phyloP scores from a whole-genome alignment of 2,329 filamentous ascomycete genomes.

The Alternaria tenuissima region DNA sequence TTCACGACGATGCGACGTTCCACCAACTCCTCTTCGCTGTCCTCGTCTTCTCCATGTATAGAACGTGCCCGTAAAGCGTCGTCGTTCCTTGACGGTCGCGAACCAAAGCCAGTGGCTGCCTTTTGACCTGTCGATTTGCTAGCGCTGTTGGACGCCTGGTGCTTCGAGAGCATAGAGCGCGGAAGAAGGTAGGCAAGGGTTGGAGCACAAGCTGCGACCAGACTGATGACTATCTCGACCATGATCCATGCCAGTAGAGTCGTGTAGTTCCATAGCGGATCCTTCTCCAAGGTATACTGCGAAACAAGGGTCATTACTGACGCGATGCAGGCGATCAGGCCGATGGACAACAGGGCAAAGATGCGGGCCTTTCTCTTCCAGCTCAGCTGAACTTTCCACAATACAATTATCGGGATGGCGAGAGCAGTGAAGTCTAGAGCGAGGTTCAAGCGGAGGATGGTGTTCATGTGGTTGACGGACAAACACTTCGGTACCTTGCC shows the following conservation, averaged over 20 bases:
- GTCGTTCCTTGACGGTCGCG: not conserved
- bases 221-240: not conserved
- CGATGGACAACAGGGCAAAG: not conserved
- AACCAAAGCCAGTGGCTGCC: not conserved
- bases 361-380: not conserved
- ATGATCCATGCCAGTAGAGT: not conserved
- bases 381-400: not conserved
- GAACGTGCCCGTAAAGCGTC: not conserved
- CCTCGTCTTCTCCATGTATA: not conserved
- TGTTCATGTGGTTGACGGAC: not conserved
- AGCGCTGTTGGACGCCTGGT: not conserved
- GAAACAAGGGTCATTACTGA: not conserved
- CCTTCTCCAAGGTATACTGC: not conserved
- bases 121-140: not conserved
- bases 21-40: not conserved
- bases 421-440: not conserved
- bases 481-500: not conserved
- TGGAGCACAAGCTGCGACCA: not conserved
- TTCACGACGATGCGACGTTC: not conserved
- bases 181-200: not conserved
- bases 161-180: not conserved
- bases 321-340: not conserved
- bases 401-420: not conserved
- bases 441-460: not conserved
- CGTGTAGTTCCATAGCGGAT: not conserved